A percentile compares a stretch with the other conserved stretches of the same genome.
Evolutionary conservation across 140 eudicot genomes (phyloP).

Genomic region (Flaveria floridana): DNA sequence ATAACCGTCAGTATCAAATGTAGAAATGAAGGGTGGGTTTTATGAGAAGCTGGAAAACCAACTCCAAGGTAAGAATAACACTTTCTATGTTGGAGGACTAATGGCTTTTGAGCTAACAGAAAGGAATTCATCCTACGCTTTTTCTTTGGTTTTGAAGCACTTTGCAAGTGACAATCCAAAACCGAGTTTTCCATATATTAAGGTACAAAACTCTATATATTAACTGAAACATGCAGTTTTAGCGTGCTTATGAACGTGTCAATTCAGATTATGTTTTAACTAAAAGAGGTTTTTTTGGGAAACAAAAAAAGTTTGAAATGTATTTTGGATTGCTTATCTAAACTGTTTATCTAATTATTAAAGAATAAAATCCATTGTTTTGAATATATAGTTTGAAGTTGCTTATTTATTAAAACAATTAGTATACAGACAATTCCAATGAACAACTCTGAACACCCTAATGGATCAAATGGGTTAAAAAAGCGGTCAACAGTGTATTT

Average conservation of each 20-base stretch:
- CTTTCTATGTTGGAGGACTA: slow-evolving; percentile 49
- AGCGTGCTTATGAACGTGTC: background rate
- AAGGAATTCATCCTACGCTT: slow-evolving; percentile 46
- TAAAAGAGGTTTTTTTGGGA: background rate
- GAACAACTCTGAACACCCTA: background rate
- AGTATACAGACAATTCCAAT: background rate
- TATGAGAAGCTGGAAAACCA: slow-evolving; percentile 45
- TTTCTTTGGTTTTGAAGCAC: slow-evolving; percentile 43
- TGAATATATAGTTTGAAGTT: background rate
- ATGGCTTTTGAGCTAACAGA: slow-evolving; percentile 61
- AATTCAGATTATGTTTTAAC: background rate
- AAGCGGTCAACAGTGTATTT: background rate
- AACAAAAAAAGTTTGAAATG: background rate
- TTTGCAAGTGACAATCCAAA: slow-evolving; percentile 36
- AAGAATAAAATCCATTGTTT: background rate
- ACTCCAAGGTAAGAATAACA: slow-evolving; percentile 46
- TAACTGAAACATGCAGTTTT: background rate
- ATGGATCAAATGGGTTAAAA: background rate
- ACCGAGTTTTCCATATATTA: slow-evolving; percentile 48
- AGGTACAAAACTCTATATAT: slow-evolving; percentile 33
- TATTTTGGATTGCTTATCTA: background rate
- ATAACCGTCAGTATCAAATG: background rate
- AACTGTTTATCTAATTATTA: background rate
- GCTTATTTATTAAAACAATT: background rate
- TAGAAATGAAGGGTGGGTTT: slow-evolving; percentile 55